A percentile compares a stretch with the other conserved stretches of the same genome.
phyloP scores from a whole-genome alignment of 2,329 filamentous ascomycete species.

The Paecilomyces niveus region DNA sequence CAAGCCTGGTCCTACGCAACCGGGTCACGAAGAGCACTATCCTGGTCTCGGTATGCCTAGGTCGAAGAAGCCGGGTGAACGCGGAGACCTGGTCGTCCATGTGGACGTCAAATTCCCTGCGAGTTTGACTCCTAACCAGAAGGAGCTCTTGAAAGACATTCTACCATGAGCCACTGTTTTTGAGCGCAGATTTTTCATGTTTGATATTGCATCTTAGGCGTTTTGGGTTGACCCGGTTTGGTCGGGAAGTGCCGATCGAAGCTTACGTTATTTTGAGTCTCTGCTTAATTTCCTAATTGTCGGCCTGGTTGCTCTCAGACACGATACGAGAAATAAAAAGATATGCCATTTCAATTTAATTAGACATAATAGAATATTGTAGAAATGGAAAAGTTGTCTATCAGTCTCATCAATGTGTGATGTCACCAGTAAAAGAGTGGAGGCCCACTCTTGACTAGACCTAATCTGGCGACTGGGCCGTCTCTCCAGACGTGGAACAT shows the following conservation, averaged over 20 bases:
- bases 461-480: neutral
- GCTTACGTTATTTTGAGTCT: neutral
- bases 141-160: constrained; percentile 72
- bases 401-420: too few relatives aligned
- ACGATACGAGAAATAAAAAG: neutral
- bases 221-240: neutral
- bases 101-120: constrained; percentile 92
- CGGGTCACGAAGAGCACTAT: constrained; percentile 72
- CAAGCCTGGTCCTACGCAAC: constrained; percentile 76
- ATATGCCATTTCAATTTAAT: neutral
- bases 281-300: neutral
- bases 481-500: neutral
- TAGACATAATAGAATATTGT: neutral
- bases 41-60: constrained; percentile 90
- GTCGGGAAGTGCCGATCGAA: neutral
- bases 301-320: neutral
- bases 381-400: neutral
- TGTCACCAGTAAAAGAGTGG: neutral
- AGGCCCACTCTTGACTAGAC: neutral
- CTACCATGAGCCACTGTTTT: constrained; percentile 40
- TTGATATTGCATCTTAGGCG: neutral
- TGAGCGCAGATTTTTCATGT: neutral
- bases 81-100: constrained; percentile 81
- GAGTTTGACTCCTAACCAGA: constrained; percentile 68
- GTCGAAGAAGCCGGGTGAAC: constrained; percentile 75